Evolutionary conservation across 1,139 yeast genomes (phyloP), one percentile per base, ranked within the genome.

Genomic region (Pichia sp.): DNA sequence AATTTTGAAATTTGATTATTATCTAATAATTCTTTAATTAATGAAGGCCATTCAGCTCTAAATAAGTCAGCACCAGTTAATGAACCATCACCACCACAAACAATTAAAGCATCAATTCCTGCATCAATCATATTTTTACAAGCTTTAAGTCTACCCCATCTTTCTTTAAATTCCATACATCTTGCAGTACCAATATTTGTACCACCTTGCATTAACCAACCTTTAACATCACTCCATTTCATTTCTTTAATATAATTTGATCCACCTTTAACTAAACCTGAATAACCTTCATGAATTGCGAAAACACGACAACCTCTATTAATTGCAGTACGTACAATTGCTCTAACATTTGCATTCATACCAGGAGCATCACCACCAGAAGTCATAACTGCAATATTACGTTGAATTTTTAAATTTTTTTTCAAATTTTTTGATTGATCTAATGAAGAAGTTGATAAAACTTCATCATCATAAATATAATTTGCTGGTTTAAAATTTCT

Each of bases 351-450:
- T 6, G 92, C 87, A 60, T 82, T 82, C 94, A 84, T 84, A 56
- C 94, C 94, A 22, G 87, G 92, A 39, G 92, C 83, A 62, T 84
- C 94, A 59, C 94, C 94, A 52, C 94, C 94, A 1, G 90, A 82
- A 3, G 94, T 84, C 92, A 84, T 84, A 24, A 84, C 87, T 1
- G 86, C 94, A 48, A 84, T 81, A 61, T 82, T 16, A 16, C 16
- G 16, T 16, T 16, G 16, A 16, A 16, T 16, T 16, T 16, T 16
- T 16, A 16, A 16, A 16, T 16, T 16, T 16, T 16, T 16, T 16
- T 16, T 16, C 16, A 16, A 16, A 16, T 16, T 16, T 16, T 16
- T 16, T 16, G 16, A 16, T 16, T 16, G 16, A 16, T 16, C 16
- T 16, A 16, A 16, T 16, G 16, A 16, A 16, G 16, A 16, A 16